Evolutionary conservation across 805 yeast species (phyloP).

Genomic region (Candida oleophila): DNA sequence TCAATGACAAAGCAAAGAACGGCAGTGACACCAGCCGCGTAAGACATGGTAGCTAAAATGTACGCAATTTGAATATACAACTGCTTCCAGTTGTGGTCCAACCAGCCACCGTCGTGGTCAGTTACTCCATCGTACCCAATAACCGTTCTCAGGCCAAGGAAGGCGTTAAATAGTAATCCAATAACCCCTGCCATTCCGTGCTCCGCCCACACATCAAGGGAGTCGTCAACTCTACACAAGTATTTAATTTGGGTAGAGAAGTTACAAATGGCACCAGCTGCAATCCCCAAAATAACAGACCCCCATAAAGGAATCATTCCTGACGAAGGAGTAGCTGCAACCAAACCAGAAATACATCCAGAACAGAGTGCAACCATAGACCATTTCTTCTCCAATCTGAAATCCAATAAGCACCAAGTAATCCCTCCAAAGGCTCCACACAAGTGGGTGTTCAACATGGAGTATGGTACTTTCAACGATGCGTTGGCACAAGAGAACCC

Average conservation of each 20-base stretch:
- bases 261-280: constrained; percentile 83
- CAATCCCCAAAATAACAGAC: constrained; percentile 78
- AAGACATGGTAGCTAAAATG: constrained; percentile 71
- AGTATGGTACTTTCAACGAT: constrained; percentile 78
- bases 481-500: constrained; percentile 88
- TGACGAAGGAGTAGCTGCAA: constrained; percentile 94
- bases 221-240: constrained; percentile 80
- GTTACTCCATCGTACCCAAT: constrained; percentile 88
- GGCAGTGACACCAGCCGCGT: constrained; percentile 73
- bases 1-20: constrained; percentile 71
- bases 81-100: constrained; percentile 87
- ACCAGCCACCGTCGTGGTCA: constrained; percentile 88
- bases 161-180: constrained; percentile 84
- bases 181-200: constrained; percentile 96
- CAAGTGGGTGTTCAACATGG: constrained; percentile 87
- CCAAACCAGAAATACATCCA: constrained; percentile 92
- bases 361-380: constrained; percentile 94
- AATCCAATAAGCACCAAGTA: constrained; percentile 90
- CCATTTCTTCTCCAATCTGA: constrained; percentile 85
- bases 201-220: constrained; percentile 95
- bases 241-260: constrained; percentile 86
- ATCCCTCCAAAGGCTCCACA: constrained; percentile 89
- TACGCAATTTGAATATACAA: constrained; percentile 88
- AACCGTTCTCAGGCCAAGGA: constrained; percentile 85
- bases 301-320: constrained; percentile 93